Evolutionary conservation across 108 stramenopile species (phyloP).

Genomic region (Skeletonema grethae): DNA sequence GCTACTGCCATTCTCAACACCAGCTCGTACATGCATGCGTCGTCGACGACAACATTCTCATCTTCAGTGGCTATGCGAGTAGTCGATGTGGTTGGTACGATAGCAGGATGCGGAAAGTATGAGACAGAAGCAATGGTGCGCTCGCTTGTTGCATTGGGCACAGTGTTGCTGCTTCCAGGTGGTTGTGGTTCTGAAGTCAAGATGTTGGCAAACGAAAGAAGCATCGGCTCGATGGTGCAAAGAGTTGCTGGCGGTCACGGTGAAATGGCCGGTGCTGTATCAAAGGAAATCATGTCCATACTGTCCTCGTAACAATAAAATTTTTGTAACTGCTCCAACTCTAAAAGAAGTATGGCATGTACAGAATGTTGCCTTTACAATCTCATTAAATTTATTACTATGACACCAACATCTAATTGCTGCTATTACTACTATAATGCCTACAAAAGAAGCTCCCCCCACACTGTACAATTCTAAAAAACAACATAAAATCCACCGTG

Average conservation of each 20-base stretch:
- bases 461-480: constrained; percentile 78
- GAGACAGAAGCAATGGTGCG: constrained; percentile 73
- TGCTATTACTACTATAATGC: constrained; percentile 13
- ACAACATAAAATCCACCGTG: constrained; percentile 66
- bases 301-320: constrained; percentile 29
- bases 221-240: constrained; percentile 66
- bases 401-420: background rate
- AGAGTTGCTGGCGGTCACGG: constrained; percentile 67
- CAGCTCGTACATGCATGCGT: constrained; percentile 57
- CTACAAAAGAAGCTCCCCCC: constrained; percentile 86
- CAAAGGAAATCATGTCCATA: constrained; percentile 65
- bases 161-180: constrained; percentile 53
- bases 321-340: background rate
- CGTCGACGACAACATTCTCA: constrained; percentile 12
- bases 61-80: constrained; percentile 42
- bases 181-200: constrained; percentile 53
- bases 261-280: constrained; percentile 56
- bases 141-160: constrained; percentile 71
- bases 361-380: background rate
- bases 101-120: constrained; percentile 57
- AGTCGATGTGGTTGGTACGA: constrained; percentile 48
- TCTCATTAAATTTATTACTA: constrained; percentile 8
- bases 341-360: too few species aligned
- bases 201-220: constrained; percentile 54
- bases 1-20: constrained; percentile 79